phyloP scores from a whole-genome alignment of 2,329 filamentous ascomycete species.

The Penicillium fuscoglaucum region DNA sequence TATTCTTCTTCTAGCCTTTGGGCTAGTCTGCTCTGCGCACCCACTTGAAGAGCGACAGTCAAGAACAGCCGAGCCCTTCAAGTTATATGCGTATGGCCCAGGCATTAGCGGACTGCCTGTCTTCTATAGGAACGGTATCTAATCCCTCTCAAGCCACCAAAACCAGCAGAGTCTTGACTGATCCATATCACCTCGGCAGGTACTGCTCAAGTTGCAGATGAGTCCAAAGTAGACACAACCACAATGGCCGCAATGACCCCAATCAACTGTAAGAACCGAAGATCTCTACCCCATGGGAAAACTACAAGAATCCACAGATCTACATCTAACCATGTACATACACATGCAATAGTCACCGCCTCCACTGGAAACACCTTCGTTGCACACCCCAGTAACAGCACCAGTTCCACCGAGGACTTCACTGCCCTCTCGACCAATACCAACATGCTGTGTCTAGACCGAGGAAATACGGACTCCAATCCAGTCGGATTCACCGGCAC shows the following conservation, averaged over 20 bases:
- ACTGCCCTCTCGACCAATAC: conserved; percentile 5
- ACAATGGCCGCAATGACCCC: conserved; percentile 5
- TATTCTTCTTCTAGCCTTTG: neutral
- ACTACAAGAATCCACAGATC: neutral
- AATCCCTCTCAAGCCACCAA: neutral
- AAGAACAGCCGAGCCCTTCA: conserved; percentile 2
- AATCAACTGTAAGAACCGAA: conserved; percentile 13
- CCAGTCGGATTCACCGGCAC: conserved; percentile 9
- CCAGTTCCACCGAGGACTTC: neutral
- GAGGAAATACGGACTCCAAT: conserved; percentile 2
- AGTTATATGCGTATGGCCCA: conserved; percentile 17
- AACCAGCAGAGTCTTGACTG: neutral
- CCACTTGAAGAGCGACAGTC: conserved; percentile 10
- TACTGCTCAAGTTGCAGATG: conserved; percentile 12
- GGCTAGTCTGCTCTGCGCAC: conserved; percentile 6
- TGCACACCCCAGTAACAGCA: conserved; percentile 8
- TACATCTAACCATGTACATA: neutral
- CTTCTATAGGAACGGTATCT: conserved; percentile 15
- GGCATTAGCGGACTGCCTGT: conserved; percentile 18
- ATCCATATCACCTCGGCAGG: neutral
- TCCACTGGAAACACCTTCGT: conserved; percentile 11
- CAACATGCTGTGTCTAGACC: conserved; percentile 10
- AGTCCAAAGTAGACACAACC: conserved; percentile 1
- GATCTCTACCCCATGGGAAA: neutral
- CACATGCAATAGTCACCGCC: conserved; percentile 1